Evolutionary conservation across 2,329 filamentous ascomycete species (phyloP).

Genomic region (Talaromyces sp.): DNA sequence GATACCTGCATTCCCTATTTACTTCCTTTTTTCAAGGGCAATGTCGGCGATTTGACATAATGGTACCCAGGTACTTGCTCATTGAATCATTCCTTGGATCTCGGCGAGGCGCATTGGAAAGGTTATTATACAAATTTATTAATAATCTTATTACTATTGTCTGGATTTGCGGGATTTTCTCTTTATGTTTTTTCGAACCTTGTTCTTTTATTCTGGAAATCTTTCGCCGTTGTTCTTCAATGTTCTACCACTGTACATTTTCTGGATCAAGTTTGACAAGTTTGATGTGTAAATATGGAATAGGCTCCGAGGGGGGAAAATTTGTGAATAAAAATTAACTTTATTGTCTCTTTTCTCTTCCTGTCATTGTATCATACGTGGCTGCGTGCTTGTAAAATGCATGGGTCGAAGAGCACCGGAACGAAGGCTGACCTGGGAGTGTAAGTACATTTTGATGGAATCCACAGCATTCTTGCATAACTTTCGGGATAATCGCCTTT

Average conservation of each 20-base stretch:
- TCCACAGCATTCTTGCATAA: neutral
- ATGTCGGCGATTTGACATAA: neutral
- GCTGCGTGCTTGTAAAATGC: neutral
- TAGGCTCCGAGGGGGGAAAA: neutral
- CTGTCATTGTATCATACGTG: neutral
- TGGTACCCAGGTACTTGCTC: neutral
- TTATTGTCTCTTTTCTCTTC: neutral
- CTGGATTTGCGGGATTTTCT: neutral
- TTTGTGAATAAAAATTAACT: neutral
- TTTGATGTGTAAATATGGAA: neutral
- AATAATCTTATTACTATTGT: neutral
- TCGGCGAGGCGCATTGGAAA: neutral
- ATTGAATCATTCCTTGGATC: neutral
- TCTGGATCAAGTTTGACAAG: neutral
- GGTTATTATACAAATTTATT: neutral
- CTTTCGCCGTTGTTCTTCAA: neutral
- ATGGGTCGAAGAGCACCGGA: neutral
- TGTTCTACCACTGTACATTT: slow-evolving; percentile 1
- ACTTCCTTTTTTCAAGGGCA: neutral
- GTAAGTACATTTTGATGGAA: too few relatives aligned
- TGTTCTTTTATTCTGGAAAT: neutral
- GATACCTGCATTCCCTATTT: neutral
- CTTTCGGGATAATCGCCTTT: neutral
- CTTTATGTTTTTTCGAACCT: neutral
- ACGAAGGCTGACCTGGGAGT: neutral